Base-by-base conservation (phyloP, 2,329 filamentous ascomycete genomes). In the Ustilaginoidea virens region DNA sequence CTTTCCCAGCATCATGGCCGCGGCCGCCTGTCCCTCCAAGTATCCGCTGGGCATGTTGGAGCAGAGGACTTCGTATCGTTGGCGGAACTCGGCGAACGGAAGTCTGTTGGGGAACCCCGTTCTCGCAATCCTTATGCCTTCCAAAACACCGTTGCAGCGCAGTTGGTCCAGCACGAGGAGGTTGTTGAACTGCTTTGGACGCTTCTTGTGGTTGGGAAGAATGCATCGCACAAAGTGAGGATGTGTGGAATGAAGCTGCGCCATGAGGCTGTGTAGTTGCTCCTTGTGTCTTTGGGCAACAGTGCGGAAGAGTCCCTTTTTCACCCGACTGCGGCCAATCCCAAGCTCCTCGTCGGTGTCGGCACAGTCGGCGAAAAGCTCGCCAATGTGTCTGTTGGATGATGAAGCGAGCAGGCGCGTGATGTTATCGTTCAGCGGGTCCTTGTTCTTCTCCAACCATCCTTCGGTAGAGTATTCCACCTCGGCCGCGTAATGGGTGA, bases 401-500 rank as follows among this genome's bases (percentile, higher is more conserved):
- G 92, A 98, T 10, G 68, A 65, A 21, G 86, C 81, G 20, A 98
- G 67, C 6, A 98, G 66, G 14, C 83, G 73, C 0, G 92, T 98
- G 36, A 98, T 69, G 37, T 96, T 98, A 63, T 98, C 92, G 44
- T 96, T 96, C 25, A 98, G 55, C 2, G 90, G 92, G 45, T 98
- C 90, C 52, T 98, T 98, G 63, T 98, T 98, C 66, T 96, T 98
- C 53, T 96, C 87, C 19, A 98, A 60, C 90, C 90, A 98, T 33
- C 80, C 80, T 32, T 87, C 74, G 0, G 90, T 98, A 1, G 79
- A 85, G 51, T 98, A 98, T 52, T 98, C 92, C 3, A 98, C 90
- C 52, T 96, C 90, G 16, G 90, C 86, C 15, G 90, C 90, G 47
- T 98, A 98, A 49, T 98, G 90, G 0, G 90, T 98, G 13, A 98